Base-by-base conservation (phyloP, 1,139 yeast genomes). In the Spathaspora jeffriesii region DNA sequence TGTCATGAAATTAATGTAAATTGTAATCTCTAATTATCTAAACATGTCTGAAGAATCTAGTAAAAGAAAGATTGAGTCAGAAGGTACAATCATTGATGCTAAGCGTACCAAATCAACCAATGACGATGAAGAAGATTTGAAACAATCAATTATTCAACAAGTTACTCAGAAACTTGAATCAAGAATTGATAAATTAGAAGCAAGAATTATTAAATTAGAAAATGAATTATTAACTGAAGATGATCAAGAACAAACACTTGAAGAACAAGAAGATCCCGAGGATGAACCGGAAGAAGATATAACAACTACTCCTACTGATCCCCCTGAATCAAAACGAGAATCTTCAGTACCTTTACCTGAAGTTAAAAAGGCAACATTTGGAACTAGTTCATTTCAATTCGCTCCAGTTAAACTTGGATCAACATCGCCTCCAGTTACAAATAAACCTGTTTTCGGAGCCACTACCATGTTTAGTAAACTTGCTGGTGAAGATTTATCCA, bases 401-500 rank as follows among this genome's bases (percentile, higher is more conserved):
- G 53, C 58, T 30, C 53, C 65, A 8, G 44, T 46, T 4, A 49
- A 56, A 34, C 38, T 34, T 34, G 38, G 38, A 9, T 34, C 38
- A 2, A 32, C 56, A 47, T 43, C 55, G 15, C 42, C 23, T 22
- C 42, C 10, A 46, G 42, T 18, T 44, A 52, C 23, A 43, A 38
- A 55, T 11, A 63, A 60, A 47, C 74, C 73, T 2, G 73, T 68
- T 1, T 74, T 74, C 60, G 79, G 79, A 4, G 64, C 82, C 7
- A 65, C 79, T n/a, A 73, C 79, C 2, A 60, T 83, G 1, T 85
- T 85, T 65, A 85, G 85, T n/a, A 81, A n/a, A n/a, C n/a, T n/a
- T n/a, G n/a, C n/a, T 2, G 44, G 54, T 25, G 62, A 59, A n/a
- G 58, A 52, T 21, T n/a, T n/a, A n/a, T n/a, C n/a, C n/a, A n/a